Evolutionary conservation across 257 asterid species (phyloP).

Genomic region (Nicotiana paniculata): DNA sequence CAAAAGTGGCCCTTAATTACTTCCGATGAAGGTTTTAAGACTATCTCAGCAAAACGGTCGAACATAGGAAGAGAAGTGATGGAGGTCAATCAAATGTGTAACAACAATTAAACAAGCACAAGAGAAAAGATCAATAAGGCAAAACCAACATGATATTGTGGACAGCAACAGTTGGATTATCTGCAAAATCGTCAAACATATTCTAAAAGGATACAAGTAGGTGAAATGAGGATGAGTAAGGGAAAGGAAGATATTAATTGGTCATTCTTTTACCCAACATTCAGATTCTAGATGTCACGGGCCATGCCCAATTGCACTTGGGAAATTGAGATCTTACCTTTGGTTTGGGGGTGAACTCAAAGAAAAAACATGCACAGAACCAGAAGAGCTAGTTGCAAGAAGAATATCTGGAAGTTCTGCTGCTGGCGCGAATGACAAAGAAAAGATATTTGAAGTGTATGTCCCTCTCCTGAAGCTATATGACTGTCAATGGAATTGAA

Average conservation of each 20-base stretch:
- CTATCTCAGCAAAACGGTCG: too few relatives aligned
- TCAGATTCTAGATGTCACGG: background rate
- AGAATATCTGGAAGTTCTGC: slow-evolving; percentile 76
- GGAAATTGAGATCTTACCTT: slow-evolving; percentile 41
- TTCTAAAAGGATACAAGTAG: background rate
- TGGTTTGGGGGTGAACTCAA: slow-evolving; percentile 54
- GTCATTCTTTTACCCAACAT: background rate
- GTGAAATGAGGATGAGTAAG: slow-evolving; percentile 16
- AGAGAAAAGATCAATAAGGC: background rate
- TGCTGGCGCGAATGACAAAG: slow-evolving; percentile 81
- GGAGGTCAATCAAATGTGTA: background rate
- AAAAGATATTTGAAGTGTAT: slow-evolving; percentile 71
- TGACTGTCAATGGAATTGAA: slow-evolving; percentile 45
- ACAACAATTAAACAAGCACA: background rate
- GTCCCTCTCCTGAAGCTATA: slow-evolving; percentile 98
- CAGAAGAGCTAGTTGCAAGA: slow-evolving; percentile 91
- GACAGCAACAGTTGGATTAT: background rate
- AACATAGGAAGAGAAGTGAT: background rate
- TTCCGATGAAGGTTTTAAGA: too few relatives aligned
- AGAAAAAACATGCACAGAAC: slow-evolving; percentile 74
- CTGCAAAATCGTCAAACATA: background rate
- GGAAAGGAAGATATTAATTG: background rate
- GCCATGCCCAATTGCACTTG: background rate
- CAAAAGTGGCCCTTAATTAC: too few relatives aligned
- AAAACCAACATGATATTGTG: background rate